phyloP scores from a whole-genome alignment of 2,329 filamentous ascomycete species.

The Grosmannia penicillata region DNA sequence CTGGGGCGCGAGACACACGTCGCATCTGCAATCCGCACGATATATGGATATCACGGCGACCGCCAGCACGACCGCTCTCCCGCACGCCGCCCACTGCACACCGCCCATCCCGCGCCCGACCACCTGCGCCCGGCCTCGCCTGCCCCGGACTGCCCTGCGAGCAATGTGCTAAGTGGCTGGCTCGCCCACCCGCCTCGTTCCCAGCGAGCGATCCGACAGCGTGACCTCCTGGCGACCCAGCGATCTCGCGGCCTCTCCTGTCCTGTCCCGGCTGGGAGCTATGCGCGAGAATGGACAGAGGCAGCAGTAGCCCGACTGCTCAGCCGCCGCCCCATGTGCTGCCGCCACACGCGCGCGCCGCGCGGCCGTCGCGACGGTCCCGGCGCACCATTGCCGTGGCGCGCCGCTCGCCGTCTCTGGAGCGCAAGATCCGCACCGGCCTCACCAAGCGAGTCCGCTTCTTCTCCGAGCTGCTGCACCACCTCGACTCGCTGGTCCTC shows the following conservation, averaged over 20 bases:
- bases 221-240: no score
- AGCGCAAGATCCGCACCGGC: slow-evolving; percentile 17
- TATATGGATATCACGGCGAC: neutral
- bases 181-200: neutral
- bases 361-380: neutral
- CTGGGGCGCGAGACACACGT: no score
- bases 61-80: no score
- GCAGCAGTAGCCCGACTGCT: slow-evolving; percentile 1
- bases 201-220: neutral
- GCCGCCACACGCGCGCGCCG: neutral
- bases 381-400: neutral
- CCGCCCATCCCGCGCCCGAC: neutral
- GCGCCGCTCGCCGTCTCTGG: slow-evolving; percentile 6
- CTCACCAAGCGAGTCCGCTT: slow-evolving; percentile 44
- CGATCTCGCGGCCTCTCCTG: neutral
- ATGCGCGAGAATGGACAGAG: slow-evolving; percentile 1
- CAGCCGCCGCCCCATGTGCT: neutral
- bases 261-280: neutral
- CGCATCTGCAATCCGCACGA: no score
- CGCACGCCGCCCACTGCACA: neutral
- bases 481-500: slow-evolving; percentile 48
- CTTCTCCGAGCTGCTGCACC: slow-evolving; percentile 43
- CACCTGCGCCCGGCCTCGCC: no score
- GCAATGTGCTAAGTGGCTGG: neutral
- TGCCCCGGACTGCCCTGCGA: no score